These are phyloP conservation scores for Chrysochromulina parva DNA, from an alignment of 78 protist species.

Conservation along the genomic window DNA sequence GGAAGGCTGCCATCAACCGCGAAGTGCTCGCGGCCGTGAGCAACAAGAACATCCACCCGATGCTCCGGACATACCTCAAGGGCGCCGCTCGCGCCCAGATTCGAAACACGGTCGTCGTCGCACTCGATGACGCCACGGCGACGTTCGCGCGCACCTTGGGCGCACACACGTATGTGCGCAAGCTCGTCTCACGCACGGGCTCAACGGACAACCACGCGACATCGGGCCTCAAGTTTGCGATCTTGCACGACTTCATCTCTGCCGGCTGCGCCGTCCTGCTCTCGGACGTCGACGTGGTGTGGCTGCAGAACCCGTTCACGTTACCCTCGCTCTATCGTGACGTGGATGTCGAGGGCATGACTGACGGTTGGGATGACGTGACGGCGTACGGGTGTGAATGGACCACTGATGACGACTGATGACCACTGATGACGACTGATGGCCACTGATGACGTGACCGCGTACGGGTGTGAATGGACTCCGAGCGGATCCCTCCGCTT, in stretches of 20 bases:
- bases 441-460: background rate
- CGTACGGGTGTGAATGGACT: background rate
- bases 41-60: background rate
- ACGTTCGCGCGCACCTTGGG: too few species aligned
- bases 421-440: too few species aligned
- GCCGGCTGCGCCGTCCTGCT: background rate
- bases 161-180: too few species aligned
- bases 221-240: background rate
- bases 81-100: too few species aligned
- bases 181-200: too few species aligned
- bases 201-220: slow-evolving; percentile 22
- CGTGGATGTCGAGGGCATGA: slow-evolving; percentile 14
- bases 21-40: background rate
- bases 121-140: too few species aligned
- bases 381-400: background rate
- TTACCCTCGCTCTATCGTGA: background rate
- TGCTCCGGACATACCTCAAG: background rate
- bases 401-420: background rate
- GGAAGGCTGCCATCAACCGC: background rate
- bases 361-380: background rate
- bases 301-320: background rate
- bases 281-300: slow-evolving; percentile 16
- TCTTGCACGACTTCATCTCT: background rate
- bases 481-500: too few species aligned
- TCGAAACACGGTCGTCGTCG: too few species aligned